phyloP scores from a whole-genome alignment of 2,329 filamentous ascomycete genomes.

The Aquanectria penicillioides region DNA sequence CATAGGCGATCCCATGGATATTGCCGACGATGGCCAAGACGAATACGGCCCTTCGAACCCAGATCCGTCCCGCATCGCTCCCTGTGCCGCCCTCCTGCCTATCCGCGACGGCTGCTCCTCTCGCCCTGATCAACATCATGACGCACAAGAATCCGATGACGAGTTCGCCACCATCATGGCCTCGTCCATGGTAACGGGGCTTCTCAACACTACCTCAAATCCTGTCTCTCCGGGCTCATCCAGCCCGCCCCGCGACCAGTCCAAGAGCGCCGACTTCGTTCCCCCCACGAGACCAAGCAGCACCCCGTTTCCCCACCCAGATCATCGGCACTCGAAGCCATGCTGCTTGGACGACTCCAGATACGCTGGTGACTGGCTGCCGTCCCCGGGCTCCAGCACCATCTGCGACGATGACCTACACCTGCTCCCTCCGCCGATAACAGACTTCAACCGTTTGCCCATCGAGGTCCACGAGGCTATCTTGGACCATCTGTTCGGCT shows the following conservation, averaged over 20 bases:
- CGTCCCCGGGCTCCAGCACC: constrained; percentile 26
- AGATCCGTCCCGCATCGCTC: constrained; percentile 27
- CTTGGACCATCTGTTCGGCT: constrained; percentile 76
- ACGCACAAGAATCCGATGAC: constrained; percentile 38
- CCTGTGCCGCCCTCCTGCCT: constrained; percentile 34
- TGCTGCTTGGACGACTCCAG: constrained; percentile 41
- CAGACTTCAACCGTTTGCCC: constrained; percentile 64
- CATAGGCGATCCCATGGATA: constrained; percentile 41
- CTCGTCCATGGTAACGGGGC: constrained; percentile 48
- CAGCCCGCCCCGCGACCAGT: constrained; percentile 60
- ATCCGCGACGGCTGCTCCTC: constrained; percentile 37
- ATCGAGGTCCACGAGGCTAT: constrained; percentile 78
- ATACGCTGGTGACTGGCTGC: constrained; percentile 32
- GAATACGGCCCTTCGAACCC: constrained; percentile 9
- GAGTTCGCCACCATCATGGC: constrained; percentile 51
- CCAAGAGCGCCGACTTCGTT: constrained; percentile 51
- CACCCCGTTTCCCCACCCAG: constrained; percentile 67
- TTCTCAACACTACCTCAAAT: constrained; percentile 58
- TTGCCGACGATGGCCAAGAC: constrained; percentile 32
- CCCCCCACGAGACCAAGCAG: constrained; percentile 63
- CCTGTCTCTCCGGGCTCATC: constrained; percentile 65
- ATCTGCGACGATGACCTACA: constrained; percentile 29
- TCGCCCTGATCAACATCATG: constrained; percentile 27
- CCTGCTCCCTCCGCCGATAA: constrained; percentile 33
- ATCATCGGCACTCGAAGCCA: constrained; percentile 52